Base-by-base conservation (phyloP, 257 asterid genomes). In the Forsythia viridissima region DNA sequence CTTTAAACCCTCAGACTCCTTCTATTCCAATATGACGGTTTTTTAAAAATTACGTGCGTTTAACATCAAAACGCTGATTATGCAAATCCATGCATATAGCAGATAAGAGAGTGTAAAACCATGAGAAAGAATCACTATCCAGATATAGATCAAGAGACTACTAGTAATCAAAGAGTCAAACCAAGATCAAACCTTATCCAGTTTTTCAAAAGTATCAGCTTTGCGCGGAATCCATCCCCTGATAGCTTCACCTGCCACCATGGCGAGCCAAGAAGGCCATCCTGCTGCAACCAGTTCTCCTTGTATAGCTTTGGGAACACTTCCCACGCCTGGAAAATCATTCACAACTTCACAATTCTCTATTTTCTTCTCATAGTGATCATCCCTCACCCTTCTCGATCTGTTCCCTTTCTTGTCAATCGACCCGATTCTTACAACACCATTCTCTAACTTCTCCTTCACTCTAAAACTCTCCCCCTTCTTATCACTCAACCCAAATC, bases 201-300 rank as follows among this genome's bases (percentile, higher is more conserved):
- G 90, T 84, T 84, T 96, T 79, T 96, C 96, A n/a, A 92, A 93
- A 46, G 98, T 88, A 59, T 93, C 94, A 0, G 95, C 96, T 81
- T 82, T 91, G 0, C 98, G 82, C 0, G 99, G 99, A 61, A 90
- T 70, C 99, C 99, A 96, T 74, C 99, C 99, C 72, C 71, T 83
- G 69, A 96, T 88, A 73, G 98, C 97, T 82, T 93, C 99, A 4
- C 97, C 97, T 0, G 99, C 97, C 57, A 89, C 97, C 0, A 89
- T 84, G 74, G 87, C 96, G 10, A 96, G 91, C 99, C 99, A 96
- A 83, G 94, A 80, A 39, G 99, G 99, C 99, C 99, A 96, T 46
- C 98, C 99, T 1, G 97, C 99, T 13, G 97, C 94, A 77, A 93
- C 81, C 70, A 87, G 93, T 76, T 96, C 98, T 20, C 92, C 99